These are phyloP conservation scores for Aeschynomene evenia DNA, from an alignment of 306 rosid species.

Conservation along the genomic window DNA sequence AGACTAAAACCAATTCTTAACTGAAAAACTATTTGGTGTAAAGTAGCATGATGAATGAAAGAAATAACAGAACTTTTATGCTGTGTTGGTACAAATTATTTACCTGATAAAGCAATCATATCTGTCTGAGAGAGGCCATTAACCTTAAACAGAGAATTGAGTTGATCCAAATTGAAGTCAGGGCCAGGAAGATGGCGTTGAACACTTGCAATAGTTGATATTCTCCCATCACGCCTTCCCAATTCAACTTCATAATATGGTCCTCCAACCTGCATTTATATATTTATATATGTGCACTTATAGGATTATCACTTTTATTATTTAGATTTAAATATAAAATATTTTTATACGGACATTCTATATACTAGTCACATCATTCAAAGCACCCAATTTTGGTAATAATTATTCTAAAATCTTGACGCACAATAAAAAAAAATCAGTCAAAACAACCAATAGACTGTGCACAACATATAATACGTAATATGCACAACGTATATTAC, in stretches of 20 bases:
- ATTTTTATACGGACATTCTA: no score
- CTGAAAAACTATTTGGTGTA: background rate
- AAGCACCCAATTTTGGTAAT: no score
- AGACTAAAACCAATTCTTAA: background rate
- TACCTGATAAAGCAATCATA: constrained; percentile 73
- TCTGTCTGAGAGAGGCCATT: constrained; percentile 62
- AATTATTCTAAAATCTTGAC: no score
- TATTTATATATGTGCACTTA: no score
- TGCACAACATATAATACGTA: no score
- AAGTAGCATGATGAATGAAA: background rate
- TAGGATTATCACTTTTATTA: no score
- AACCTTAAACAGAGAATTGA: constrained; percentile 45
- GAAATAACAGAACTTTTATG: background rate
- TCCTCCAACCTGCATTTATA: constrained; percentile 68
- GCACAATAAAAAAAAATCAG: no score
- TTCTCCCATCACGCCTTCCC: constrained; percentile 70
- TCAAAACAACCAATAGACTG: no score
- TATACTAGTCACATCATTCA: no score
- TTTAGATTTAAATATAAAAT: no score
- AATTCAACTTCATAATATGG: constrained; percentile 67
- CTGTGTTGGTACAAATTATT: background rate
- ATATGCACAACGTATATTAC: no score
- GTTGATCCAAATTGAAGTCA: constrained; percentile 42
- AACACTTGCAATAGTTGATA: constrained; percentile 51
- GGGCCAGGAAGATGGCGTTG: constrained; percentile 59